phyloP scores from a whole-genome alignment of 202 grass and related monocot genomes.

The Cymbopogon flexuosus region DNA sequence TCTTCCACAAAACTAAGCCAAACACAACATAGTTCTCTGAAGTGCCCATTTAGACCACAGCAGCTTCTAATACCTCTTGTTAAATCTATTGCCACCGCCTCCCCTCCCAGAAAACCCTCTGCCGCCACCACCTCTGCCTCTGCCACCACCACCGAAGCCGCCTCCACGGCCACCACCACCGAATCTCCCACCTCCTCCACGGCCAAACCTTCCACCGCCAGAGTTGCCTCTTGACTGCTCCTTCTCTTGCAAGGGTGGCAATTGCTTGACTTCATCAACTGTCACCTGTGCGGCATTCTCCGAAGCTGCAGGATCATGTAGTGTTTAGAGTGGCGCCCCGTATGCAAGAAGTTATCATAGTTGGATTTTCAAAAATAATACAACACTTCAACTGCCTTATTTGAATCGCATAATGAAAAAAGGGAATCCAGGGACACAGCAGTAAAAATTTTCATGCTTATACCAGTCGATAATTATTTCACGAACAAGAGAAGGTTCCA shows the following conservation, averaged over 20 bases:
- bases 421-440: too few species aligned
- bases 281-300: constrained; percentile 60
- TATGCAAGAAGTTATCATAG: background rate
- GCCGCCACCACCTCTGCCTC: constrained; percentile 42
- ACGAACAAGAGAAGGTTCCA: background rate
- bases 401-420: background rate
- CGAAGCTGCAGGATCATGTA: constrained; percentile 33
- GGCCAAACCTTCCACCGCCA: constrained; percentile 53
- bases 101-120: constrained; percentile 46
- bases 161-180: constrained; percentile 36
- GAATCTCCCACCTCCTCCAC: constrained; percentile 45
- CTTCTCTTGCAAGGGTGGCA: constrained; percentile 82
- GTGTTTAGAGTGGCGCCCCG: background rate
- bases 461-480: background rate
- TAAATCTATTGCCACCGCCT: constrained; percentile 55
- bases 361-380: background rate
- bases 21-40: background rate
- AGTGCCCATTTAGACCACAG: background rate
- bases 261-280: constrained; percentile 58
- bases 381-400: background rate
- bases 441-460: background rate
- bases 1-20: constrained; percentile 4
- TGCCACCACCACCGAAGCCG: background rate
- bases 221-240: constrained; percentile 51
- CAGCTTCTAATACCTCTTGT: constrained; percentile 40